phyloP scores from a whole-genome alignment of 345 rosid genomes.

The Conringia planisiliqua region DNA sequence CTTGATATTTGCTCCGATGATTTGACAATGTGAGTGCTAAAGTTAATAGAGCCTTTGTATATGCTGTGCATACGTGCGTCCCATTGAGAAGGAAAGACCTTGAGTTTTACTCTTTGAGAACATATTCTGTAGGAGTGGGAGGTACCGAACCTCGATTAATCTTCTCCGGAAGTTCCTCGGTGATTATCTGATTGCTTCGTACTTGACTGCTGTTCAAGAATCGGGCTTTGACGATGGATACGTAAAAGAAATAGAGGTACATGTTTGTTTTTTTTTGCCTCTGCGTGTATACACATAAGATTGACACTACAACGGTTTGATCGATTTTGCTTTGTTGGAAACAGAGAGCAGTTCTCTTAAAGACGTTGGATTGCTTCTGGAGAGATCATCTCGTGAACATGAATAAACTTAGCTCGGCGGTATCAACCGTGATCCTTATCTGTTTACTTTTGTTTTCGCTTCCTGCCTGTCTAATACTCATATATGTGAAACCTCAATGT shows the following conservation, averaged over 20 bases:
- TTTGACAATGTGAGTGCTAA: slow-evolving; percentile 55
- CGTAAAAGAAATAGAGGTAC: slow-evolving; percentile 86
- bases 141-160: slow-evolving; percentile 46
- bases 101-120: slow-evolving; percentile 2
- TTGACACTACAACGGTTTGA: not conserved
- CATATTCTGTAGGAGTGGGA: slow-evolving; percentile 57
- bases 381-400: slow-evolving; percentile 92
- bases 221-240: slow-evolving; percentile 75
- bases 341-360: slow-evolving; percentile 84
- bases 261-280: not conserved
- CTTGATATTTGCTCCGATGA: slow-evolving; percentile 86
- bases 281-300: not conserved
- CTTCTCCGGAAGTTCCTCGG: slow-evolving; percentile 90
- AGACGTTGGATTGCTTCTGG: slow-evolving; percentile 88
- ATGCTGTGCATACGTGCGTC: not conserved
- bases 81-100: not conserved
- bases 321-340: slow-evolving; percentile 12
- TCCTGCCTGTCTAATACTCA: slow-evolving; percentile 18
- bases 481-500: slow-evolving; percentile 6
- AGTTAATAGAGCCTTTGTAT: slow-evolving; percentile 1
- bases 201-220: slow-evolving; percentile 57
- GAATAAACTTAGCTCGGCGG: slow-evolving; percentile 94
- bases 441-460: not conserved
- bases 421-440: slow-evolving; percentile 26
- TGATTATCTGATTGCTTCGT: slow-evolving; percentile 78